Evolutionary conservation across 129 eudicot genomes (phyloP).

Genomic region (Escallonia rubra): DNA sequence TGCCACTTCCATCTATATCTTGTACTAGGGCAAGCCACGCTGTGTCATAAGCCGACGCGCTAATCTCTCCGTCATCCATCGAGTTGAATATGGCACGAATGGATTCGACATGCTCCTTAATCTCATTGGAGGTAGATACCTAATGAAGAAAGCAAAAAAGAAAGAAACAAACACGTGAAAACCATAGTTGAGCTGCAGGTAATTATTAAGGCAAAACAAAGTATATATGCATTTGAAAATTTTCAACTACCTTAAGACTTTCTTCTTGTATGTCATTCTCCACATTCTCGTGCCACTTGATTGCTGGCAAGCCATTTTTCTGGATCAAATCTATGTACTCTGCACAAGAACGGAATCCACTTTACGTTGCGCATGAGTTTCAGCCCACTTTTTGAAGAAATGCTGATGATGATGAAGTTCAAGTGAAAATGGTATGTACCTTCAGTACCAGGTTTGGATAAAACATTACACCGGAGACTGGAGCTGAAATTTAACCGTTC

Average conservation of each 20-base stretch:
- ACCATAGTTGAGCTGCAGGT: too few species aligned
- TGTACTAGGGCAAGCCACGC: slow-evolving; percentile 36
- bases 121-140: background rate
- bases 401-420: background rate
- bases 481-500: slow-evolving; percentile 1
- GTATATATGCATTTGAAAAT: too few species aligned
- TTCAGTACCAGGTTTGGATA: slow-evolving; percentile 47
- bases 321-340: slow-evolving; percentile 37
- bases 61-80: slow-evolving; percentile 33
- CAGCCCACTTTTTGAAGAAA: too few species aligned
- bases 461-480: slow-evolving; percentile 40
- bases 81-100: slow-evolving; percentile 11
- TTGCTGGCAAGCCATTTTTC: slow-evolving; percentile 27
- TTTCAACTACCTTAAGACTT: slow-evolving; percentile 31
- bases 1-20: background rate
- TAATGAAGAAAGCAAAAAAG: background rate
- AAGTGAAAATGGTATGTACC: slow-evolving; percentile 20
- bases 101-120: slow-evolving; percentile 2
- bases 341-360: slow-evolving; percentile 16
- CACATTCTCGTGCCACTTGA: slow-evolving; percentile 43
- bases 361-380: background rate
- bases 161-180: too few species aligned
- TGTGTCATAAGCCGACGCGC: slow-evolving; percentile 33
- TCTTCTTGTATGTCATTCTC: slow-evolving; percentile 37
- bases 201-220: too few species aligned